Conservation (phyloP, 1,284 basidiomycete genomes). For the Ustilago loliicola region DNA sequence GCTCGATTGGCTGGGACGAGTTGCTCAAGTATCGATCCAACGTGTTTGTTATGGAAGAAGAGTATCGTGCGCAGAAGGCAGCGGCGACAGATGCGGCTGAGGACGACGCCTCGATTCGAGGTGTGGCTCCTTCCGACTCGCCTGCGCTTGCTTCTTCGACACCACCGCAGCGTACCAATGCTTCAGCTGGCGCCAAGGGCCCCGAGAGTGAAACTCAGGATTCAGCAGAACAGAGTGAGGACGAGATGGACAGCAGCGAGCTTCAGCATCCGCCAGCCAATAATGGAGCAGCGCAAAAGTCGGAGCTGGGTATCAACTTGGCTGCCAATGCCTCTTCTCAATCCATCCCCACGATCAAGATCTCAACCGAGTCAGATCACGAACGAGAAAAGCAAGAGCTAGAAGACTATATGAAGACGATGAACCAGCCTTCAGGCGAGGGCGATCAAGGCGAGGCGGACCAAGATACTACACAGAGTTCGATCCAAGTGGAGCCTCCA, state of each 20-base stretch:
- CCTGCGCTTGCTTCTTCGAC: slow-evolving; percentile 40
- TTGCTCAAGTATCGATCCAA: slow-evolving; percentile 89
- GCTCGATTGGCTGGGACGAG: slow-evolving; percentile 98
- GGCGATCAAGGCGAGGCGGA: not conserved
- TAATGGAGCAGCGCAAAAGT: slow-evolving; percentile 10
- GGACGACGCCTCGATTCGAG: slow-evolving; percentile 35
- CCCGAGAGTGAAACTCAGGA: slow-evolving; percentile 15
- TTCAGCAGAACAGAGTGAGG: slow-evolving; percentile 32
- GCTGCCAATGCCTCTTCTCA: slow-evolving; percentile 62
- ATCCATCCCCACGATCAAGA: slow-evolving; percentile 85
- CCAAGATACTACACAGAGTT: slow-evolving; percentile 3
- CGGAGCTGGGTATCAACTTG: slow-evolving; percentile 53
- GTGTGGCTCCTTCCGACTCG: slow-evolving; percentile 32
- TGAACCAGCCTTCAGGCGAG: slow-evolving; percentile 36
- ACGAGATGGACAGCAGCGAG: slow-evolving; percentile 42
- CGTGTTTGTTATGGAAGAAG: slow-evolving; percentile 99
- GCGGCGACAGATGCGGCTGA: slow-evolving; percentile 35
- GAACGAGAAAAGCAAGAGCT: slow-evolving; percentile 73
- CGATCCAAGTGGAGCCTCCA: slow-evolving; percentile 60
- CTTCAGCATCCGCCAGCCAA: not conserved
- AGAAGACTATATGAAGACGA: slow-evolving; percentile 66
- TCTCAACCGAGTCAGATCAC: slow-evolving; percentile 84
- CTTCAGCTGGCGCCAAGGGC: slow-evolving; percentile 13
- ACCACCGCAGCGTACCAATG: slow-evolving; percentile 28
- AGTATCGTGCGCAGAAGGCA: slow-evolving; percentile 81